Evolutionary conservation across 768 basidiomycete genomes (phyloP), one percentile per base, ranked within the genome.

Genomic region (Rhodotorula kratochvilovae): DNA sequence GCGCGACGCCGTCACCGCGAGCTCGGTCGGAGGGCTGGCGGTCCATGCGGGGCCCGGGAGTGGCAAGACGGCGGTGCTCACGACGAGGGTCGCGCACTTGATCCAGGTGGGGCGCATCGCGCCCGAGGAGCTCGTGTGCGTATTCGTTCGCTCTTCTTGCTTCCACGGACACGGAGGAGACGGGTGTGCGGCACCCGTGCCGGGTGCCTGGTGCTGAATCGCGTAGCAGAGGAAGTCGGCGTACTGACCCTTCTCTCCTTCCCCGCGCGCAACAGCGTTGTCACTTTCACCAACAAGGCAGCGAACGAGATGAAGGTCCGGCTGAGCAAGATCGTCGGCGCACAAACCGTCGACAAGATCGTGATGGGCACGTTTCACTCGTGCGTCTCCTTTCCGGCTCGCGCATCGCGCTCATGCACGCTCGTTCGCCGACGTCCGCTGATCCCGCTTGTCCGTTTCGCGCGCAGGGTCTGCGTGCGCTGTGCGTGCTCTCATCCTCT

Each of bases 231-330:
- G n/a, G n/a, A n/a, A n/a, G n/a, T n/a, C n/a, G n/a, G n/a, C n/a
- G n/a, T n/a, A n/a, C n/a, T n/a, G n/a, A n/a, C n/a, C n/a, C n/a
- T n/a, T n/a, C n/a, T n/a, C n/a, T n/a, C n/a, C n/a, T n/a, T n/a
- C n/a, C n/a, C n/a, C n/a, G n/a, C n/a, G n/a, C n/a, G n/a, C n/a
- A n/a, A 5, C 54, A 71, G 75, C 23, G 73, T 76, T n/a, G 79
- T 93, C 19, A 95, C 86, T 0, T 95, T 93, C 79, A 92, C 91
- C 17, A 73, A 77, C 71, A 74, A 76, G 80, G 91, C 91, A 23
- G 90, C 91, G 2, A 88, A 86, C 70, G 92, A 93, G 81, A 92
- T 93, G 90, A 84, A 85, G 63, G 83, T 86, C 61, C 84, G 92
- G 7, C 81, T 95, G 42, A 80, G 81, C 29, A 85, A 84, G 70